A percentile compares a stretch with the other conserved stretches of the same genome.
These are phyloP conservation scores for Spiromastix sp. DNA, from an alignment of 2,329 filamentous ascomycete genomes.

Conservation along the genomic window DNA sequence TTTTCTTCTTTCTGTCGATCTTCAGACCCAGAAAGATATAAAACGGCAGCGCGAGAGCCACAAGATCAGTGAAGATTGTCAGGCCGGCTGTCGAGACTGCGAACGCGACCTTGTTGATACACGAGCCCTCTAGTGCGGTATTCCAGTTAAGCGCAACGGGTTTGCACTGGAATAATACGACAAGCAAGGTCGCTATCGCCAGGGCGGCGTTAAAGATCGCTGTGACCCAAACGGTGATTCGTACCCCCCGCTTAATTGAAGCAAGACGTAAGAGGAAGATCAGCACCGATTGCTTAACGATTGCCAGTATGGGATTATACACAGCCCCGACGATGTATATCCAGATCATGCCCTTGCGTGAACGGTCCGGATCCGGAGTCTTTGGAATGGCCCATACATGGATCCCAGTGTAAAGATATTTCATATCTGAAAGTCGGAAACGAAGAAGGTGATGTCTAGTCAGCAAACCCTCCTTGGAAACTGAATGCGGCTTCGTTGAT, in stretches of 20 bases:
- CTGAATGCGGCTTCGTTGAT: no score
- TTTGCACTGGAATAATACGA: slow-evolving; percentile 30
- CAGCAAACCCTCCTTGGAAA: no score
- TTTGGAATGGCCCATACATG: no score
- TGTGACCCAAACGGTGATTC: not conserved
- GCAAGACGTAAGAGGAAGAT: slow-evolving; percentile 4
- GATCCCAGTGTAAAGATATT: no score
- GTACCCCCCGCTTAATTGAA: not conserved
- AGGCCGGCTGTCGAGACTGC: slow-evolving; percentile 27
- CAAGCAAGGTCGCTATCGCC: slow-evolving; percentile 28
- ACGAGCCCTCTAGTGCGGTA: slow-evolving; percentile 14
- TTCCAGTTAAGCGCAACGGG: slow-evolving; percentile 29
- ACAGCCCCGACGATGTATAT: slow-evolving; percentile 3
- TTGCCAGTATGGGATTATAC: slow-evolving; percentile 4
- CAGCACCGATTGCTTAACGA: slow-evolving; percentile 4
- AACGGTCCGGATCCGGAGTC: no score
- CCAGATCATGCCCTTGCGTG: slow-evolving; percentile 1
- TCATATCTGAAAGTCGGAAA: no score
- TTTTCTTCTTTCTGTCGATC: not conserved
- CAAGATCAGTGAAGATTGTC: slow-evolving; percentile 34
- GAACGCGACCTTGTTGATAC: slow-evolving; percentile 23
- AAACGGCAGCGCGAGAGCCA: slow-evolving; percentile 31
- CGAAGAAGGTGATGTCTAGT: no score
- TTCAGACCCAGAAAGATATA: slow-evolving; percentile 32
- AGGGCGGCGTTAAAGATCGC: slow-evolving; percentile 23